Percentiles rank a stretch among this genome's conserved stretches.
Evolutionary conservation across 2,329 filamentous ascomycete genomes (phyloP).

Genomic region (Gyromitra esculenta): DNA sequence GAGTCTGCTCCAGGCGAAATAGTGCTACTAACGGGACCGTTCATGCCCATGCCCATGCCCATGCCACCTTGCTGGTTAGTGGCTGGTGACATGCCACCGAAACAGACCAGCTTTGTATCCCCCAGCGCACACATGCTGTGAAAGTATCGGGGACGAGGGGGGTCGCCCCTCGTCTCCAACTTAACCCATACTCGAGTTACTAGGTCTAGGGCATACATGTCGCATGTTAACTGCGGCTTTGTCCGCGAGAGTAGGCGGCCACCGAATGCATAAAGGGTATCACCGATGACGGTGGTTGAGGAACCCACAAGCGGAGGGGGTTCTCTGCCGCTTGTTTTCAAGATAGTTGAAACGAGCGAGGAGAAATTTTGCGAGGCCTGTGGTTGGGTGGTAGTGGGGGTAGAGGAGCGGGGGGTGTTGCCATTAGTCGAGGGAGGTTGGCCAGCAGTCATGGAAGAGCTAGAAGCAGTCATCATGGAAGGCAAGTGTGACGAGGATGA

Average conservation of each 20-base stretch:
- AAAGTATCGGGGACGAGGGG: constrained; percentile 92
- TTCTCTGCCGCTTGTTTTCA: constrained; percentile 87
- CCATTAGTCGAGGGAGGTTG: constrained; percentile 34
- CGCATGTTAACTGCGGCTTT: constrained; percentile 83
- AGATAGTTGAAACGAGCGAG: constrained; percentile 74
- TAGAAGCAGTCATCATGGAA: constrained; percentile 21
- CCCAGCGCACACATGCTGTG: constrained; percentile 94
- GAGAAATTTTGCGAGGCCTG: constrained; percentile 70
- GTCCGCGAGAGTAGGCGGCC: constrained; percentile 86
- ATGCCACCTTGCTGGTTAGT: constrained; percentile 30
- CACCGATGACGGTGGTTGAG: constrained; percentile 91
- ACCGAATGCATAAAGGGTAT: constrained; percentile 97
- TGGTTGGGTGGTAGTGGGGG: constrained; percentile 57
- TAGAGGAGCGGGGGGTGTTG: constrained; percentile 46
- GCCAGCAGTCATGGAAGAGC: constrained; percentile 18
- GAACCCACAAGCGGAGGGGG: constrained; percentile 92
- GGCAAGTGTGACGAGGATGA: constrained; percentile 25
- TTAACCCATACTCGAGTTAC: constrained; percentile 93
- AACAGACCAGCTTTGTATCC: constrained; percentile 96
- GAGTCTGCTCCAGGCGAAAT: constrained; percentile 66
- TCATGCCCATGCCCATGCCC: constrained; percentile 20
- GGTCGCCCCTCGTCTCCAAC: constrained; percentile 81
- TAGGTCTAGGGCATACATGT: constrained; percentile 92
- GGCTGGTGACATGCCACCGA: constrained; percentile 92
- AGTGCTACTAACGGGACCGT: constrained; percentile 24